These are phyloP conservation scores for Phaeophleospora eucalypticola DNA, from an alignment of 2,329 filamentous ascomycete species.

Conservation along the genomic window DNA sequence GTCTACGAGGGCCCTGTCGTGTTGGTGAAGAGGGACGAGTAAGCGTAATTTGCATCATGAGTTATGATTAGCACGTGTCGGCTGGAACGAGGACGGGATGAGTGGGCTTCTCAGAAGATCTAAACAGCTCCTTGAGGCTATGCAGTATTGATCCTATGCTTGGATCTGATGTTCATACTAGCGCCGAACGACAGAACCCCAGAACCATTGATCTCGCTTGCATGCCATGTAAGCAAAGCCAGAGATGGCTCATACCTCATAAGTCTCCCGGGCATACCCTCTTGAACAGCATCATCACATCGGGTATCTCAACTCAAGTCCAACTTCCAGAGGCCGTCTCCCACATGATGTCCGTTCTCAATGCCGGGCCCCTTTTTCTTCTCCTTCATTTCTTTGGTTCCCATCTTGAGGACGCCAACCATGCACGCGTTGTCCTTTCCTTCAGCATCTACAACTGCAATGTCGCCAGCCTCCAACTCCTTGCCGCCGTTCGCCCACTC, in stretches of 20 bases:
- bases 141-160: background rate
- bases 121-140: background rate
- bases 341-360: constrained; percentile 88
- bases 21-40: constrained; percentile 13
- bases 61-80: too few species aligned
- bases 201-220: too few species aligned
- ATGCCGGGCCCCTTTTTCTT: constrained; percentile 93
- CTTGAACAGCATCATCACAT: too few species aligned
- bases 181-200: too few species aligned
- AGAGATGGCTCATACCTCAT: too few species aligned
- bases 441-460: constrained; percentile 86
- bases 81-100: too few species aligned
- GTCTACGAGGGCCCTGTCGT: constrained; percentile 20
- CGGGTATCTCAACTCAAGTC: constrained; percentile 54
- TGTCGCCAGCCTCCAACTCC: constrained; percentile 74
- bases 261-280: too few species aligned
- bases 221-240: too few species aligned
- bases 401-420: constrained; percentile 76
- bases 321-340: constrained; percentile 88
- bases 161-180: background rate
- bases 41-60: too few species aligned
- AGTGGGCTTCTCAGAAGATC: too few species aligned
- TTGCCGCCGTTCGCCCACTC: constrained; percentile 50
- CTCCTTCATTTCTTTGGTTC: constrained; percentile 86
- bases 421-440: constrained; percentile 90